These are phyloP conservation scores for Ophiostoma novo-ulmi DNA, from an alignment of 2,329 filamentous ascomycete species.

Conservation along the genomic window DNA sequence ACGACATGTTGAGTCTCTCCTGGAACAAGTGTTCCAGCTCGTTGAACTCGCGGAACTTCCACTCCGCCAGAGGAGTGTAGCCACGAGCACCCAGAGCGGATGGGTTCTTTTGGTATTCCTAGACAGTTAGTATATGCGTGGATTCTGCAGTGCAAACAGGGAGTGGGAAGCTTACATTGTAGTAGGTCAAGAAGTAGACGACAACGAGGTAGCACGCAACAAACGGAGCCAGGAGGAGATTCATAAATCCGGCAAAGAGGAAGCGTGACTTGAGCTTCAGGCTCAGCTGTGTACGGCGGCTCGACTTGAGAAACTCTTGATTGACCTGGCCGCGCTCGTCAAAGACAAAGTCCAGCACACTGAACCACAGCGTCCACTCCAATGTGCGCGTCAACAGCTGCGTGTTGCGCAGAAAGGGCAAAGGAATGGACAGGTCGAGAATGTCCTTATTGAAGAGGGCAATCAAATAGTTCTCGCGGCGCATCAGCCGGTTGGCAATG, in stretches of 20 bases:
- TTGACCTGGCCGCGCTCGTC: slow-evolving; percentile 83
- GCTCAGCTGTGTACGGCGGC: slow-evolving; percentile 72
- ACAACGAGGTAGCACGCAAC: slow-evolving; percentile 81
- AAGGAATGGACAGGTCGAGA: slow-evolving; percentile 74
- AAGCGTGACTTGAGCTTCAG: slow-evolving; percentile 72
- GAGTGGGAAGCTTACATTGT: slow-evolving; percentile 58
- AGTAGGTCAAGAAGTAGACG: slow-evolving; percentile 91
- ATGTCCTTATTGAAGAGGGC: slow-evolving; percentile 97
- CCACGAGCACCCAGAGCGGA: slow-evolving; percentile 79
- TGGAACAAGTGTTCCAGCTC: slow-evolving; percentile 90
- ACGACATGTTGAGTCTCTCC: slow-evolving; percentile 86
- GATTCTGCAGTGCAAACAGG: background rate
- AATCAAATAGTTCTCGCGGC: slow-evolving; percentile 93
- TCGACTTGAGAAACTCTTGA: slow-evolving; percentile 77
- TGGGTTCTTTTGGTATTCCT: slow-evolving; percentile 95
- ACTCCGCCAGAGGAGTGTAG: slow-evolving; percentile 89
- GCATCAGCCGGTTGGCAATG: slow-evolving; percentile 94
- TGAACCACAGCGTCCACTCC: slow-evolving; percentile 86
- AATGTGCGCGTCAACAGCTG: slow-evolving; percentile 85
- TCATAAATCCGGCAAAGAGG: slow-evolving; percentile 76
- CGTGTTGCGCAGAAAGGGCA: slow-evolving; percentile 74
- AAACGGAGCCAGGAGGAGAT: slow-evolving; percentile 79
- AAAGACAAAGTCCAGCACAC: slow-evolving; percentile 90
- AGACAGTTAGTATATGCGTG: slow-evolving; percentile 20
- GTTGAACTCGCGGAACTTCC: slow-evolving; percentile 99